phyloP scores from a whole-genome alignment of 768 basidiomycete genomes.

The Flagelloscypha sp. region DNA sequence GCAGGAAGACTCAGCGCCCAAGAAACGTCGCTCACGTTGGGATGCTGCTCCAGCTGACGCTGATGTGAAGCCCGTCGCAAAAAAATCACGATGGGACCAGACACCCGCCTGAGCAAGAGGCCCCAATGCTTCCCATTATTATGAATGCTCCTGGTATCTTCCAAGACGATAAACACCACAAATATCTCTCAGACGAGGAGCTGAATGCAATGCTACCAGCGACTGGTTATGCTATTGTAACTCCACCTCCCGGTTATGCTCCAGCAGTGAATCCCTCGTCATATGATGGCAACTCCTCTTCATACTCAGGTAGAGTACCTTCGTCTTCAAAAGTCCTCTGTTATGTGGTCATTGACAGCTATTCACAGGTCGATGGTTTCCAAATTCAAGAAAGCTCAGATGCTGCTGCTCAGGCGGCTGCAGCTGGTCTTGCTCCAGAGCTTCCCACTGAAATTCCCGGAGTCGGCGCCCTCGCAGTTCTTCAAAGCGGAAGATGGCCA shows the following conservation, averaged over 20 bases:
- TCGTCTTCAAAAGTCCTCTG: constrained; percentile 43
- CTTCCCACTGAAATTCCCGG: constrained; percentile 97
- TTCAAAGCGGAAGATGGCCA: constrained; percentile 98
- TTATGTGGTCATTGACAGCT: constrained; percentile 38
- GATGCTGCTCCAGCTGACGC: constrained; percentile 84
- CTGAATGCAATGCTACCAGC: constrained; percentile 83
- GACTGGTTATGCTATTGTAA: constrained; percentile 82
- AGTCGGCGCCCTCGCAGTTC: constrained; percentile 92
- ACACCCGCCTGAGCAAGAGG: constrained; percentile 28
- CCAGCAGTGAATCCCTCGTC: constrained; percentile 57
- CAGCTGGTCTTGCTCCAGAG: constrained; percentile 87
- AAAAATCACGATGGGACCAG: constrained; percentile 3
- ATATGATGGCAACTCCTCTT: constrained; percentile 45
- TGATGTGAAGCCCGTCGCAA: no score
- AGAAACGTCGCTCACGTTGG: constrained; percentile 94
- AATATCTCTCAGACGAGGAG: constrained; percentile 95
- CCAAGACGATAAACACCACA: constrained; percentile 93
- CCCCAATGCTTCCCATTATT: constrained; percentile 70
- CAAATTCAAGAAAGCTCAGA: constrained; percentile 96
- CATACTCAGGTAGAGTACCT: no score
- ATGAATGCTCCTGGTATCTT: constrained; percentile 80
- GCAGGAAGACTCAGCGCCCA: constrained; percentile 72
- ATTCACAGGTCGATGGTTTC: constrained; percentile 87
- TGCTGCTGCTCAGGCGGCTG: constrained; percentile 79
- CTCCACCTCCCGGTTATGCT: constrained; percentile 90